Evolutionary conservation across 2,329 filamentous ascomycete genomes (phyloP).

Genomic region (Aspergillus cejpii): DNA sequence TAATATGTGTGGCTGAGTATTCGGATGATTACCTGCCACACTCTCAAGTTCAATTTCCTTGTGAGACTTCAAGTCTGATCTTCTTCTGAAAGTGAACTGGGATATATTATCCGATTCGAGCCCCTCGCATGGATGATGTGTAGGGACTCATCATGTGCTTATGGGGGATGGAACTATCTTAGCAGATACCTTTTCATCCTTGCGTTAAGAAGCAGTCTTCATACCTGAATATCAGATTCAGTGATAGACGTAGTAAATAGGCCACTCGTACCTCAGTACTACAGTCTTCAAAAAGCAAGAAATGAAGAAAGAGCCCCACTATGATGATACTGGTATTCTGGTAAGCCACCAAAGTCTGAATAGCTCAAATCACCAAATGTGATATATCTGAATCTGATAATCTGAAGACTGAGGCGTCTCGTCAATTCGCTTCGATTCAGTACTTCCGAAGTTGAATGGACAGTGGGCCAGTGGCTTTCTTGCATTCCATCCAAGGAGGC

Average conservation of each 20-base stretch:
- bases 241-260: too few species aligned
- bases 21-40: not conserved
- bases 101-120: slow-evolving; percentile 1
- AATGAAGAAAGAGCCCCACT: too few species aligned
- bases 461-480: slow-evolving; percentile 5
- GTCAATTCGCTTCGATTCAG: not conserved
- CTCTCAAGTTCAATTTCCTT: too few species aligned
- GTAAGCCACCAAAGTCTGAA: not conserved
- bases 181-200: too few species aligned
- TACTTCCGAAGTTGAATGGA: not conserved
- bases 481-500: slow-evolving; percentile 8
- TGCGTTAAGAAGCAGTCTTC: too few species aligned
- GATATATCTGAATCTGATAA: not conserved
- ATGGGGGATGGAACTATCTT: too few species aligned
- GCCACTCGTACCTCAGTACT: too few species aligned
- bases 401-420: not conserved
- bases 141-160: not conserved
- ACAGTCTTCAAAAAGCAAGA: too few species aligned
- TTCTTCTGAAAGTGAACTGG: not conserved
- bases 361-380: not conserved
- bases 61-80: too few species aligned
- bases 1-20: too few species aligned
- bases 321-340: not conserved
- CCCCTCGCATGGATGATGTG: slow-evolving; percentile 3
- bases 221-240: not conserved